Evolutionary conservation across 352 stramenopile genomes (phyloP), one percentile per base, ranked within the genome.

Genomic region (Phytophthora sansomeana): DNA sequence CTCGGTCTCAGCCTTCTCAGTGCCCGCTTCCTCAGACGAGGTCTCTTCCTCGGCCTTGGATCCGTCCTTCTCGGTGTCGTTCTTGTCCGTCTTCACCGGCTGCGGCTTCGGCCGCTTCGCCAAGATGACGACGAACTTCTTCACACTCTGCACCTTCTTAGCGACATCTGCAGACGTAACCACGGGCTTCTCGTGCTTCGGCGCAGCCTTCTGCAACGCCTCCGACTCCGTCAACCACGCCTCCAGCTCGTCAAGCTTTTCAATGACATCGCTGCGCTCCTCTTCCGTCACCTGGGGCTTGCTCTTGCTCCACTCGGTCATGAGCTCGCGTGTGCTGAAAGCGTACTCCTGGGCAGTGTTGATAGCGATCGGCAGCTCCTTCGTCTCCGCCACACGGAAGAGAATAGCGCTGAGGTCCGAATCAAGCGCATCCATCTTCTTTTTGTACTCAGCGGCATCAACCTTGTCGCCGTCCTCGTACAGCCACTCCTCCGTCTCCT

Each of bases 401-500:
- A 96, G 88, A n/a, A 97, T 89, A 51, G 91, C 92, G 55, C 88
- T 85, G 7, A 95, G 80, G 24, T 94, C 88, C 49, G 66, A 78
- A n/a, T 93, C 81, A 11, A 98, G 64, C 39, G 80, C 76, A 26
- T 73, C 73, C 70, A 92, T 88, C 67, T 97, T 97, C 49, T 85
- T 83, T 58, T 96, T 84, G 75, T 97, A 97, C 32, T 88, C 90
- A 6, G 77, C 67, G 42, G 94, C 74, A 17, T 94, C 89, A 16
- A 92, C 90, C 70, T 91, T 88, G 53, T 96, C 95, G 44, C 89
- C 92, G 35, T 98, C 92, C 41, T 98, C 91, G 69, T 97, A 97
- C 52, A 98, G 72, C 95, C 96, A 99, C 33, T 98, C 91, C 63
- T 98, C 90, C 5, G 87, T 92, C 58, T 93, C 88, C 32, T 90